phyloP scores from a whole-genome alignment of 352 stramenopile genomes.

The Globisporangium alternatum region DNA sequence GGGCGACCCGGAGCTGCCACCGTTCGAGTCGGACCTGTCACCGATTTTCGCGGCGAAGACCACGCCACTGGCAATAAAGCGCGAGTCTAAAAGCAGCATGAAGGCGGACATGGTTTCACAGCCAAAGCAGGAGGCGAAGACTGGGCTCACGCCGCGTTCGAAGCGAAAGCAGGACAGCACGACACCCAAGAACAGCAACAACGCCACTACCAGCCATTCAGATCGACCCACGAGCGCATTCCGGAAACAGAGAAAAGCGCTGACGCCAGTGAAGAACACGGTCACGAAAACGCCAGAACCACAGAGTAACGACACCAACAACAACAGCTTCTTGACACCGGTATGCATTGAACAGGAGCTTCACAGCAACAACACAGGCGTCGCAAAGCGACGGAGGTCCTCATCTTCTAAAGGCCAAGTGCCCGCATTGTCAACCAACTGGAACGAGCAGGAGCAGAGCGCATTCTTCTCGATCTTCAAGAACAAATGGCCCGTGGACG shows the following conservation, averaged over 20 bases:
- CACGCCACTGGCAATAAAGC: constrained; percentile 8
- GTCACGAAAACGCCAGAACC: constrained; percentile 12
- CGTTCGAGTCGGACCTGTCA: constrained; percentile 47
- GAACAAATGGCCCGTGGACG: constrained; percentile 47
- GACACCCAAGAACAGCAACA: not conserved
- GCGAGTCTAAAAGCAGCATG: not conserved
- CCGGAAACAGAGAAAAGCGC: constrained; percentile 7
- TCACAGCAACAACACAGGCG: constrained; percentile 7
- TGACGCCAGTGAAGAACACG: constrained; percentile 18
- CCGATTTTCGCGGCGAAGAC: constrained; percentile 45
- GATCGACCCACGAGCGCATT: constrained; percentile 1
- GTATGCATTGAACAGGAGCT: constrained; percentile 15
- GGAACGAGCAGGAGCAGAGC: constrained; percentile 58
- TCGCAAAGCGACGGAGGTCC: constrained; percentile 16
- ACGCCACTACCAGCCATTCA: not conserved
- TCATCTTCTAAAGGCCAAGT: constrained; percentile 22
- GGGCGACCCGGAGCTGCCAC: constrained; percentile 25
- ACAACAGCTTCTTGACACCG: constrained; percentile 12
- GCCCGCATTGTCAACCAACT: constrained; percentile 22
- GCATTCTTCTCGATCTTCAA: constrained; percentile 72
- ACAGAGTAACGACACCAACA: constrained; percentile 2
- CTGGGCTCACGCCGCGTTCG: constrained; percentile 8
- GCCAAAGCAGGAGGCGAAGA: constrained; percentile 10
- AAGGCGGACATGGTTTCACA: not conserved
- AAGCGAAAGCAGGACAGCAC: not conserved